These are phyloP conservation scores for Fusarium euwallaceae DNA, from an alignment of 2,329 filamentous ascomycete species.

Conservation along the genomic window DNA sequence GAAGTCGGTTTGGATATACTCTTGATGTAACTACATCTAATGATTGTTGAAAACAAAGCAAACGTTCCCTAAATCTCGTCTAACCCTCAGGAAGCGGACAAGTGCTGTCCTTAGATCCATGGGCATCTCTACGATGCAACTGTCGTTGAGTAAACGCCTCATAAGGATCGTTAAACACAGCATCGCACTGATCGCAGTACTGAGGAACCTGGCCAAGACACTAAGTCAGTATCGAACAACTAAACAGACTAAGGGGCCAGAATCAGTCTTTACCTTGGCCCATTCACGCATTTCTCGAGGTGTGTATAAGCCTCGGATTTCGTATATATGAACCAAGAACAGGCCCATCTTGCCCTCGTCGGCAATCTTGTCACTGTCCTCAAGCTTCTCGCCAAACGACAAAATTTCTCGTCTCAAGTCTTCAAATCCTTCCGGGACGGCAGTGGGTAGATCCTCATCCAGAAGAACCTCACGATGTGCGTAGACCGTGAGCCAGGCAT, in stretches of 20 bases:
- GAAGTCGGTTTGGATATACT: fast-evolving
- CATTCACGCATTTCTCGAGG: not conserved
- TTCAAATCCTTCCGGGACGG: not conserved
- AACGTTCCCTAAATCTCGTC: not conserved
- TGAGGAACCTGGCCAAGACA: not conserved
- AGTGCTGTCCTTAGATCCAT: not conserved
- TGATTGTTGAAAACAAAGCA: not conserved
- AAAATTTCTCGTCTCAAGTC: not conserved
- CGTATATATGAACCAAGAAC: not conserved
- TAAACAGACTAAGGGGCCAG: not conserved
- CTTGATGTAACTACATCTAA: not conserved
- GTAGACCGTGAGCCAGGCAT: not conserved
- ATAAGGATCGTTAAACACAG: not conserved
- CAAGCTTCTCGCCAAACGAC: not conserved
- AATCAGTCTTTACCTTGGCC: not conserved
- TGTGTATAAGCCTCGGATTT: not conserved
- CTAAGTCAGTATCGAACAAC: not conserved
- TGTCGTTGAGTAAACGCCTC: not conserved
- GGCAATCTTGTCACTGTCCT: not conserved
- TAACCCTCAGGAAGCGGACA: not conserved
- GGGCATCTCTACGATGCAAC: not conserved
- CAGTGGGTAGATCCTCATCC: not conserved
- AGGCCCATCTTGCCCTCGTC: not conserved
- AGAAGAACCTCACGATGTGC: not conserved
- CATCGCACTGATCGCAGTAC: not conserved